These are phyloP conservation scores for Paralagenidium karlingii DNA, from an alignment of 352 stramenopile genomes.

Conservation along the genomic window DNA sequence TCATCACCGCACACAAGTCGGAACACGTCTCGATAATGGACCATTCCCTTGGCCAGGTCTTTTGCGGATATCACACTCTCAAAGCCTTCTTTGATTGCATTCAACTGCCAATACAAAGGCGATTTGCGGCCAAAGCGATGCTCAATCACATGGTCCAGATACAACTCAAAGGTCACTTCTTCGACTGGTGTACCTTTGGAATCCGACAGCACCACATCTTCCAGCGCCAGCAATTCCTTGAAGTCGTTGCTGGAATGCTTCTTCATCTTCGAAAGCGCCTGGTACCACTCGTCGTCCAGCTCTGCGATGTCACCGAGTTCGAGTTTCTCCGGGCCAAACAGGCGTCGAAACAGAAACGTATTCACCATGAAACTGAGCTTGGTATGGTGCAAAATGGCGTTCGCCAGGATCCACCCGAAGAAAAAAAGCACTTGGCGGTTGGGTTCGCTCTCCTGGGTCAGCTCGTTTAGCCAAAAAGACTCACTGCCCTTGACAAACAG, in stretches of 20 bases:
- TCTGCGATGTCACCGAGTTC: constrained; percentile 27
- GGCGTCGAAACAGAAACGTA: constrained; percentile 29
- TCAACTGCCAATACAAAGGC: constrained; percentile 31
- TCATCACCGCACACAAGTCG: constrained; percentile 5
- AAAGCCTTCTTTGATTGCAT: constrained; percentile 29
- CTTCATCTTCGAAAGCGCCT: constrained; percentile 31
- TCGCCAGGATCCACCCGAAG: constrained; percentile 48
- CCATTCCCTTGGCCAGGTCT: no score
- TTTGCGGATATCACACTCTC: constrained; percentile 16
- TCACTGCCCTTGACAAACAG: constrained; percentile 48
- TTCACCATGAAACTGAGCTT: constrained; percentile 20
- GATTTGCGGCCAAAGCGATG: constrained; percentile 34
- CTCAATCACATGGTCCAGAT: constrained; percentile 26
- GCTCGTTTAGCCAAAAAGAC: constrained; percentile 45
- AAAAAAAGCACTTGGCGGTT: constrained; percentile 27
- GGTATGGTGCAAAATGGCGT: constrained; percentile 27
- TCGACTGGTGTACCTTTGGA: no score
- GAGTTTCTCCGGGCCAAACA: constrained; percentile 20
- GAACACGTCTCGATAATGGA: constrained; percentile 13
- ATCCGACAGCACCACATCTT: constrained; percentile 25
- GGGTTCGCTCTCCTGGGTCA: constrained; percentile 14
- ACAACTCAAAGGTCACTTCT: constrained; percentile 31
- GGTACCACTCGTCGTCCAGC: constrained; percentile 26
- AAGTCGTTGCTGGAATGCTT: constrained; percentile 34
- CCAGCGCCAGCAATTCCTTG: constrained; percentile 34